Base-by-base conservation (phyloP, 225 moss, liverwort and hornwort genomes). In the Straminergon stramineum region DNA sequence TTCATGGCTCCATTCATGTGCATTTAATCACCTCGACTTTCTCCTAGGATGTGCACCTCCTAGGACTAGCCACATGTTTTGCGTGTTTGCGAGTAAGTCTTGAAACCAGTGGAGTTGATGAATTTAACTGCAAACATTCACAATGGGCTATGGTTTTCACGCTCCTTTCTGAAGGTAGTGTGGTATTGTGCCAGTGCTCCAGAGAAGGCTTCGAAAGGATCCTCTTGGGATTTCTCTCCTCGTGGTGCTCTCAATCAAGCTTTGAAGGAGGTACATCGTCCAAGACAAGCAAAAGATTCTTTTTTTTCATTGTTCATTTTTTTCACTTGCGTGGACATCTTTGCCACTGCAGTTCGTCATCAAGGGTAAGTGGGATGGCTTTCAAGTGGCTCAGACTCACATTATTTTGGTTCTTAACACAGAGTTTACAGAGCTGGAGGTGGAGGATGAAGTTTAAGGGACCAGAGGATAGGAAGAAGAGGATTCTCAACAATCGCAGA, bases 341-440 rank as follows among this genome's bases (percentile, higher is more conserved):
- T 57, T 55, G 18, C 87, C 34, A 7, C 35, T 74, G 74, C 32
- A 32, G 19, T 62, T 34, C 2, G 20, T 82, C 63, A 11, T 77
- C 41, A 28, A 79, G 61, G 45, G 48, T 34, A 79, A 73, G 81
- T 79, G 43, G n/a, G 65, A 26, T 8, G 52, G 35, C 51, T 83
- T 37, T 69, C 84, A 21, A 84, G 68, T 55, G 39, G 34, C 51
- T 79, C 35, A 48, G 43, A 35, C 89, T 89, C 75, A 86, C 74
- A 79, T 66, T 26, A 13, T 57, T 83, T 85, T 64, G 48, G 52
- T 77, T 79, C 32, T 39, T 75, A 86, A 34, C 74, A 56, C 91
- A 98, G 98, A 97, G 96, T 86, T 89, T 95, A 81, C 96, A 97
- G 83, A 93, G 88, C 90, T 98, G 97, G 97, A 96, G 95, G 88